Evolutionary conservation across 2,329 filamentous ascomycete genomes (phyloP).

Genomic region (Alternaria ventricosa): DNA sequence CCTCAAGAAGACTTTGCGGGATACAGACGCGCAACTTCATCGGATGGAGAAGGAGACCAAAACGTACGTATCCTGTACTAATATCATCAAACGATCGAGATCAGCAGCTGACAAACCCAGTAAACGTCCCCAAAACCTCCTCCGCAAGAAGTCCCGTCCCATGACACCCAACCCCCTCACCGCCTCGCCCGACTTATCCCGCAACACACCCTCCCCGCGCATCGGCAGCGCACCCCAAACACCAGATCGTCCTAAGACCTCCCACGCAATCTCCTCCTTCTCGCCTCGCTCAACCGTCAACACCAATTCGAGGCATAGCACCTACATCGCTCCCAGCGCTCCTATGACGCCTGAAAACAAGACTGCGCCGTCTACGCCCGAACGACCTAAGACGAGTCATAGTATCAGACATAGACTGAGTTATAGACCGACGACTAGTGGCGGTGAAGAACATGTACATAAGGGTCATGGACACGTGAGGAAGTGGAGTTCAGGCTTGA

Average conservation of each 20-base stretch:
- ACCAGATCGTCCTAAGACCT: constrained; percentile 9
- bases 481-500: constrained; percentile 31
- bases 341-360: not conserved
- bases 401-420: constrained; percentile 1
- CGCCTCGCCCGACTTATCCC: not conserved
- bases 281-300: not conserved
- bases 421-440: constrained; percentile 16
- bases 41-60: constrained; percentile 35
- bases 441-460: not conserved
- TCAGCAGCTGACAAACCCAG: no score
- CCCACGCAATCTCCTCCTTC: not conserved
- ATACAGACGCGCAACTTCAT: constrained; percentile 41
- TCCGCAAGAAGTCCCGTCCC: constrained; percentile 17
- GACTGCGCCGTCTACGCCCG: constrained; percentile 14
- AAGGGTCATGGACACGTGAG: constrained; percentile 17
- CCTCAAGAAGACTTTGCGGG: constrained; percentile 41
- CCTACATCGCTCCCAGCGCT: not conserved
- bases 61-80: no score
- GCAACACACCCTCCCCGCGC: not conserved
- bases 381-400: constrained; percentile 23
- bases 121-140: constrained; percentile 13
- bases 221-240: constrained; percentile 2
- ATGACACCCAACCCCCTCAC: not conserved
- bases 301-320: not conserved
- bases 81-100: no score